Base-by-base conservation (phyloP, 2,329 filamentous ascomycete species). In the Colletotrichum sp. region DNA sequence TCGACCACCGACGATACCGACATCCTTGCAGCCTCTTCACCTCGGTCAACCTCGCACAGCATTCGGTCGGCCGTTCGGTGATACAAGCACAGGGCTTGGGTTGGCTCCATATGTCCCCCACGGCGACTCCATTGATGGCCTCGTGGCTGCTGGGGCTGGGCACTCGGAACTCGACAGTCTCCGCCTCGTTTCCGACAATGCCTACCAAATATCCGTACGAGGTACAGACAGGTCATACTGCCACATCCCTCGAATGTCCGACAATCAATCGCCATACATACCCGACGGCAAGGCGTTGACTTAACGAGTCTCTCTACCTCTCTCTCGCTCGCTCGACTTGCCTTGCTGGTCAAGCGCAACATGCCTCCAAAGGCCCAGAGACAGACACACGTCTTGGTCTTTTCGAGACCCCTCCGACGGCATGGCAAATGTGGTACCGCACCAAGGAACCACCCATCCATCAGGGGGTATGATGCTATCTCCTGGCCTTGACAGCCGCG, bases 121-220 rank as follows among this genome's bases (percentile, higher is more conserved):
- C 32, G 69, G 44, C 34, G 57, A 72, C 69, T 72, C 69, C 69
- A 64, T 65, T 19, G n/a, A 57, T 15, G 69, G 27, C 39, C 73
- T 76, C 69, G 64, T 72, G 73, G 69, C 64, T 59, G 30, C 73
- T 72, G 69, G 63, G 25, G 69, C 73, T 68, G 69, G 63, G n/a
- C 62, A 32, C 62, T 57, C 62, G 44, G 32, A 59, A 29, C 57
- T 49, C 44, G 73, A 44, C 22, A 22, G 69, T 57, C 69, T 70
- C 66, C 69, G 71, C 32, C 65, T 74, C 19, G 49, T 61, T 69
- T 68, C 63, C 59, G 30, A 63, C 30, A 34, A 63, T 67, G 49
- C 39, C 22, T 61, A 25, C 36, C 19, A n/a, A 52, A 27, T 52
- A 52, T 52, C n/a, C 44, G 44, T 52, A 52, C 44, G 4, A 22